Evolutionary conservation across 768 basidiomycete genomes (phyloP), one percentile per base, ranked within the genome.

Genomic region (Infundibulicybe gibba): DNA sequence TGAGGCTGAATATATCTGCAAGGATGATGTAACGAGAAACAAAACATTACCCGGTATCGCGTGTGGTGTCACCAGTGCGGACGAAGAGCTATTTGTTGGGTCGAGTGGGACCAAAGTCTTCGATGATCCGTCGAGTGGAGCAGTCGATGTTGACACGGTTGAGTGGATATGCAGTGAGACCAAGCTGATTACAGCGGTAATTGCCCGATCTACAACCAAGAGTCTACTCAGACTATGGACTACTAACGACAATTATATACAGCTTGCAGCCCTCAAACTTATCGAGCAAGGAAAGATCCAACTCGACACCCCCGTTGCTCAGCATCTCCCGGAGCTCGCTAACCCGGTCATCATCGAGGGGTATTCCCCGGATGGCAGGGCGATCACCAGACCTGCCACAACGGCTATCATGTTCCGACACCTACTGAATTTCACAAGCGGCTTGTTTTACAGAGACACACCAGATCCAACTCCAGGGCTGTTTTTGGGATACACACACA

Each of bases 91-190:
- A 1, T 59, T 56, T 37, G 62, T 63, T 39, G 58, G 55, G 1
- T 46, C 45, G 35, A 56, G 54, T 17, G 64, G 66, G 8, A 44
- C 43, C 15, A 42, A 14, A 40, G 43, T 57, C 32, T 42, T 56
- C n/a, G 52, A 55, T 33, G 63, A 69, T 39, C 54, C 60, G 13
- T 49, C 59, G 1, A 58, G 58, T 37, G 59, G 50, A 2, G 37
- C 35, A 5, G 48, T 68, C 12, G 51, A 53, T 16, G 51, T 52
- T n/a, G 59, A 65, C 43, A 57, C 55, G n/a, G 48, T 68, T 19
- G 63, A 64, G 44, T 68, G 67, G 66, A 53, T 70, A n/a, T 69
- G 67, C 51, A 70, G 69, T 46, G 59, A 62, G 53, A 67, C 66
- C 1, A 69, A 70, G 47, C 48, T 69, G 25, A 45, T 68, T n/a